phyloP scores from a whole-genome alignment of 2,329 filamentous ascomycete species.

The Plenodomus lindquistii region DNA sequence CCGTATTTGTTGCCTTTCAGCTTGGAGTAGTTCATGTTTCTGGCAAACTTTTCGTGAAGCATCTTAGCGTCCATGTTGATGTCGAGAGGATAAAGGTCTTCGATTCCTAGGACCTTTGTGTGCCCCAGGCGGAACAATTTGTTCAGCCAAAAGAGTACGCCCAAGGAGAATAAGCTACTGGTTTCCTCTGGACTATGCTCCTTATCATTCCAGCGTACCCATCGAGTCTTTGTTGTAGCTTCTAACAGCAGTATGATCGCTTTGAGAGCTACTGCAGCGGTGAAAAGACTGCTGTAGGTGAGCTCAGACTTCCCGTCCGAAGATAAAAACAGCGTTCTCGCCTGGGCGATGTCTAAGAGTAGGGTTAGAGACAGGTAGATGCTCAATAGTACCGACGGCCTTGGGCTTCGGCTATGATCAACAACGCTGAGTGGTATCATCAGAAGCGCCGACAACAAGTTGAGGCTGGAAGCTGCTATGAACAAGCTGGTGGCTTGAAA shows the following conservation, averaged over 20 bases:
- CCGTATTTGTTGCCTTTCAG: constrained; percentile 16
- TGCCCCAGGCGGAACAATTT: constrained; percentile 37
- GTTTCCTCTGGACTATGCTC: constrained; percentile 39
- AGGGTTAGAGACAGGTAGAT: constrained; percentile 18
- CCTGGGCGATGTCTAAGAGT: constrained; percentile 15
- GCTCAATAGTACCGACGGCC: constrained; percentile 19
- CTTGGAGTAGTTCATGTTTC: constrained; percentile 11
- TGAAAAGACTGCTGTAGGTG: constrained; percentile 14
- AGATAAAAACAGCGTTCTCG: constrained; percentile 18
- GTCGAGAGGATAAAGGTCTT: constrained; percentile 36
- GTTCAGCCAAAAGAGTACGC: constrained; percentile 45
- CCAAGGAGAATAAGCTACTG: constrained; percentile 38
- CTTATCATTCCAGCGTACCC: constrained; percentile 25
- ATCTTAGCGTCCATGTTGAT: constrained; percentile 11
- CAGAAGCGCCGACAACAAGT: constrained; percentile 24
- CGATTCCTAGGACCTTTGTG: constrained; percentile 26
- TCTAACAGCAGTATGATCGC: constrained; percentile 24
- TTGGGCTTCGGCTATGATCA: constrained; percentile 16
- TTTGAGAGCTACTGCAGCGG: constrained; percentile 19
- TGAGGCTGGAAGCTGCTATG: constrained; percentile 32
- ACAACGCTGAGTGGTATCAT: constrained; percentile 12
- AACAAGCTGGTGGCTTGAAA: constrained; percentile 21
- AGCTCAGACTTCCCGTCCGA: constrained; percentile 2
- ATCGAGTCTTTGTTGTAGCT: constrained; percentile 25
- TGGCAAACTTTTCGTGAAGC: constrained; percentile 18